phyloP scores from a whole-genome alignment of 129 eudicot genomes.

The Ambrosia artemisiifolia region DNA sequence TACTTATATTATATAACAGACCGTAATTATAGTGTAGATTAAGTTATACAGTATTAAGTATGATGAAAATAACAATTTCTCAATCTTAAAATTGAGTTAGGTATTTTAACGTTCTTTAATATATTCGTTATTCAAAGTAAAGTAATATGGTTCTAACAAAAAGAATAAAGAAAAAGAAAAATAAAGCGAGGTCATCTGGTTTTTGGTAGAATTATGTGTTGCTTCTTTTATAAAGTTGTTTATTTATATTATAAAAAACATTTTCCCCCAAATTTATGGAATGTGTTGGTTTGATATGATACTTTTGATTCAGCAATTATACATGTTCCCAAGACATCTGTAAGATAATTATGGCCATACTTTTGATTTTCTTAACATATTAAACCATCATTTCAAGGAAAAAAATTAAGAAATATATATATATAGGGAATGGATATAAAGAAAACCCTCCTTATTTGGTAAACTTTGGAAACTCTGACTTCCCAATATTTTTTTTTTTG shows the following conservation, averaged over 20 bases:
- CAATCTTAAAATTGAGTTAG: background rate
- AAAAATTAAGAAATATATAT: too few species aligned
- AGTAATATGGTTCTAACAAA: background rate
- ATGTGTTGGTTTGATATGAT: slow-evolving; percentile 21
- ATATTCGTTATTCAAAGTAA: background rate
- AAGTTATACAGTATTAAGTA: too few species aligned
- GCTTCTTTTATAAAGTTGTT: background rate
- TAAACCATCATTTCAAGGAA: background rate
- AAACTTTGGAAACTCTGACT: too few species aligned
- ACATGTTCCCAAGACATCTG: slow-evolving; percentile 13
- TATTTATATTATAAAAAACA: slow-evolving; percentile 1
- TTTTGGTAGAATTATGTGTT: background rate
- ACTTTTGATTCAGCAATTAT: slow-evolving; percentile 10
- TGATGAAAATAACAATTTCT: background rate
- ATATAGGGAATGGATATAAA: too few species aligned
- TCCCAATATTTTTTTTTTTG: too few species aligned
- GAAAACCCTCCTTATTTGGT: too few species aligned
- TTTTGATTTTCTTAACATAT: background rate
- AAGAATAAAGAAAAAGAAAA: too few species aligned
- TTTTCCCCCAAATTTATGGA: slow-evolving; percentile 16
- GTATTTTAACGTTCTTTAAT: background rate
- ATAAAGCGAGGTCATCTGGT: background rate
- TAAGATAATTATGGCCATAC: background rate
- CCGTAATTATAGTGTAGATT: too few species aligned
- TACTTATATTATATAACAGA: too few species aligned